Evolutionary conservation across 306 rosid species (phyloP).

Genomic region (cucumber (Cucumis sativus)): Cucumber_9930_V3 NC_026659.2:26669001-26669500

Average conservation of each 20-base stretch:
- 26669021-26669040: too few relatives aligned
- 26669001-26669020: too few relatives aligned
- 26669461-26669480: neutral
- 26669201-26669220: neutral
- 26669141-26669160: neutral
- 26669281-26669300: neutral
- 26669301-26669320: neutral
- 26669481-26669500: neutral
- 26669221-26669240: neutral
- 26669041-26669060: too few relatives aligned
- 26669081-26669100: too few relatives aligned
- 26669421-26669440: slow-evolving; percentile 1
- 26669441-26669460: neutral
- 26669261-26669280: neutral
- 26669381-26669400: neutral
- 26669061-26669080: too few relatives aligned
- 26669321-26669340: neutral
- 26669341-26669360: neutral
- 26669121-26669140: too few relatives aligned
- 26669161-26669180: neutral
- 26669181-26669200: neutral
- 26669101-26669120: too few relatives aligned
- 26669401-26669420: neutral
- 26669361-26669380: neutral
- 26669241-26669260: neutral